Base-by-base conservation (phyloP, 352 stramenopile genomes). In the Pythium dissimile region DNA sequence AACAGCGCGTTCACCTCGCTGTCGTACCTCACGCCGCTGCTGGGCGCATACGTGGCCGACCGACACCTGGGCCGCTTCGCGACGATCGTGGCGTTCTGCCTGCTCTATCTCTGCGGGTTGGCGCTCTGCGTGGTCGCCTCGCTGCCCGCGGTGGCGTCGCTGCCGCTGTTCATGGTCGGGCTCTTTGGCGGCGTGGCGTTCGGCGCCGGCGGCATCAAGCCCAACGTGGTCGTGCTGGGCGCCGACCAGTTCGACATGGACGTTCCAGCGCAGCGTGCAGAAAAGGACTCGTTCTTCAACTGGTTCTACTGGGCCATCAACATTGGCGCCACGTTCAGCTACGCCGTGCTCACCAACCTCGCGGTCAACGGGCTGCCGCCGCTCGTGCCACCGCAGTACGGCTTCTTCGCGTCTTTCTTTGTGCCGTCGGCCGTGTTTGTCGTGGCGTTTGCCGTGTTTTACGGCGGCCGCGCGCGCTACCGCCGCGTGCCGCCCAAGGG, bases 241-340 rank as follows among this genome's bases (percentile, higher is more conserved):
- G 80, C 86, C 0, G 86, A 95, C 38, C 86, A 95, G 54, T 95
- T 95, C 45, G 69, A 95, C 67, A 68, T 91, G 5, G 57, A 73
- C 24, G 73, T 91, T 20, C 82, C 80, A 0, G 68, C 65, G 5
- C 80, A 95, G 64, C 77, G 79, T 13, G 64, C 62, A 1, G 84
- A 94, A 65, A 91, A 95, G 51, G 86, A 94, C 64, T 90, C 80
- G 31, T 97, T 96, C 62, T 97, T 97, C 72, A 96, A 96, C 58
- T 96, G 82, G 81, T 97, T 97, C 67, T 97, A 97, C 73, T 96
- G 86, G 86, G 68, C 84, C 11, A 96, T 97, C 67, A 97, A 97
- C 63, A 74, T 96, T 23, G 91, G 91, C 30, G 86, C 91, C 2
- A 89, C 89, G 23, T 91, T 97, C 54, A 97, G 88, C 73, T 97